These are phyloP conservation scores for Aspergillus versicolor DNA, from an alignment of 2,329 filamentous ascomycete species.

Conservation along the genomic window DNA sequence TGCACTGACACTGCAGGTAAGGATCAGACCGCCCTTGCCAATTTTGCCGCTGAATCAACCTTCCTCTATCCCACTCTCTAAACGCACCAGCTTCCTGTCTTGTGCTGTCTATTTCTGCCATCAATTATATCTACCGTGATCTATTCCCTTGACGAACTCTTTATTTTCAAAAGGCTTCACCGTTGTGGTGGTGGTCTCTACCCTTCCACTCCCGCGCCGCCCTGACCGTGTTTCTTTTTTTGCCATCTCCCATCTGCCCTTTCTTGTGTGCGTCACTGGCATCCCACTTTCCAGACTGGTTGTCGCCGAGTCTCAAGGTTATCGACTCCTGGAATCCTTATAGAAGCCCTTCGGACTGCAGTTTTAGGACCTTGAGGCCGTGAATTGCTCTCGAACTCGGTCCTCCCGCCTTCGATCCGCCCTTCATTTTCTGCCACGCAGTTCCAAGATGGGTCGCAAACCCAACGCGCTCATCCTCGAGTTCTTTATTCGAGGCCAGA, in stretches of 20 bases:
- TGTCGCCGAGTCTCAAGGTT: neutral
- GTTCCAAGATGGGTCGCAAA: constrained; percentile 69
- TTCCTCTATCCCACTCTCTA: constrained; percentile 22
- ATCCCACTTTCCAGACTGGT: neutral
- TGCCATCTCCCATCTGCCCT: constrained; percentile 18
- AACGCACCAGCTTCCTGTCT: constrained; percentile 7
- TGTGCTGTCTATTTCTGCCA: constrained; percentile 3
- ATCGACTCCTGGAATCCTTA: neutral
- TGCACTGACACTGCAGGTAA: constrained; percentile 12
- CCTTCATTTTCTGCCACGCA: constrained; percentile 18
- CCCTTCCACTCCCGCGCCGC: constrained; percentile 4
- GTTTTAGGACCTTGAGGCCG: neutral
- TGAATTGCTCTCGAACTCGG: neutral
- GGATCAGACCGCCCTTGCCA: constrained; percentile 35
- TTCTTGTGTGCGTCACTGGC: constrained; percentile 16
- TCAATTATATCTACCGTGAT: neutral
- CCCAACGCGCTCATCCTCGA: constrained; percentile 82
- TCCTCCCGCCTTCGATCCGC: constrained; percentile 14
- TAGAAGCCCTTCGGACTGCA: neutral
- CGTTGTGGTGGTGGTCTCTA: constrained; percentile 9
- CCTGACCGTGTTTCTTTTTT: constrained; percentile 15
- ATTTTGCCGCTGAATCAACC: constrained; percentile 36
- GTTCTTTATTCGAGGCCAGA: constrained; percentile 83
- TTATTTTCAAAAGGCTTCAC: neutral
- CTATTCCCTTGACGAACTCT: neutral